Evolutionary conservation across 106 monocot genomes (phyloP).

Genomic region (Ottelia alismoides): DNA sequence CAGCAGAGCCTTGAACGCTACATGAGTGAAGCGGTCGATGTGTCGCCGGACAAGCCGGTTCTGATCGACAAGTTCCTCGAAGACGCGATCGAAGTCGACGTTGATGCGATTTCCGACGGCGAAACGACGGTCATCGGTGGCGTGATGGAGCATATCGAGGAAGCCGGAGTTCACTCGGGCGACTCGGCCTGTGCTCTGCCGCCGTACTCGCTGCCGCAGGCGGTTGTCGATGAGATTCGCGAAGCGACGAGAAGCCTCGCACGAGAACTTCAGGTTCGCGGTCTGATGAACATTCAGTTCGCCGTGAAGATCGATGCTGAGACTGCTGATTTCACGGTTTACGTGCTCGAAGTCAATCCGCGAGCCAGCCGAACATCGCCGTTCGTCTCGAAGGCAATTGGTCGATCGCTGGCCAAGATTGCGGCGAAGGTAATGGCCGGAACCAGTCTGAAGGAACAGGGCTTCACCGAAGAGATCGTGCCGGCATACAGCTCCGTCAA

Average conservation of each 20-base stretch:
- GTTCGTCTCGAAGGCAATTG: constrained; percentile 77
- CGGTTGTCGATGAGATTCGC: constrained; percentile 32
- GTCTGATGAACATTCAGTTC: constrained; percentile 81
- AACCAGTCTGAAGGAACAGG: constrained; percentile 40
- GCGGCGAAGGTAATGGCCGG: constrained; percentile 77
- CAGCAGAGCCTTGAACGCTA: constrained; percentile 48
- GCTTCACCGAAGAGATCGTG: constrained; percentile 52
- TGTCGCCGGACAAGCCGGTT: constrained; percentile 63
- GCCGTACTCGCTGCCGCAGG: constrained; percentile 41
- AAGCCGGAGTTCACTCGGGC: constrained; percentile 77
- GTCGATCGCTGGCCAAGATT: constrained; percentile 63
- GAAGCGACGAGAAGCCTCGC: constrained; percentile 52
- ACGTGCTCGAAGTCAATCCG: constrained; percentile 71
- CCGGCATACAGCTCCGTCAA: constrained; percentile 69
- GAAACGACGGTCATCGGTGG: constrained; percentile 70
- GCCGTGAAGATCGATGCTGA: no score
- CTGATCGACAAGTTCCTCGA: constrained; percentile 4
- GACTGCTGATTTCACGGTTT: constrained; percentile 51
- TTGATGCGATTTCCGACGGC: constrained; percentile 59
- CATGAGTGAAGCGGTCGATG: constrained; percentile 59
- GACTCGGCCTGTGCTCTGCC: constrained; percentile 73
- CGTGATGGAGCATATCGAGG: constrained; percentile 84
- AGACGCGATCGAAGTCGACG: constrained; percentile 68
- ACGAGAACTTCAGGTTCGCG: constrained; percentile 41
- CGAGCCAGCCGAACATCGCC: constrained; percentile 73